phyloP scores from a whole-genome alignment of 1,284 basidiomycete species.

The Cutaneotrichosporon sp. region DNA sequence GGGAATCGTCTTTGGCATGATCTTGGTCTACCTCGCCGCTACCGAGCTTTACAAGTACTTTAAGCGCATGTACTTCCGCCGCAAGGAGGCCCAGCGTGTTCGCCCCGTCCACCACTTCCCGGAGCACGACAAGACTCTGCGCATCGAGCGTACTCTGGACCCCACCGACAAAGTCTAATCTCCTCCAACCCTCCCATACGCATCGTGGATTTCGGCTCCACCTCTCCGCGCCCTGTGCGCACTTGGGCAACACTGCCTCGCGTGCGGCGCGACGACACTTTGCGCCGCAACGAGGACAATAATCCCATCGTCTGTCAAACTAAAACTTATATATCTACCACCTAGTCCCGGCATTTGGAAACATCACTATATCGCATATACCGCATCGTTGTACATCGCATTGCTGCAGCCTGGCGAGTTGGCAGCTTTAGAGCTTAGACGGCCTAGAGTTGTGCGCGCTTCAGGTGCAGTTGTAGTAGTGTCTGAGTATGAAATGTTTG shows the following conservation, averaged over 20 bases:
- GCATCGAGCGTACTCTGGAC: constrained; percentile 43
- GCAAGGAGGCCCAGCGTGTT: constrained; percentile 15
- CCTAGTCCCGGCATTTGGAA: constrained; percentile 7
- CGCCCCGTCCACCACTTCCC: constrained; percentile 11
- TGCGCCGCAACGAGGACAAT: neutral
- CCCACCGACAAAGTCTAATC: constrained; percentile 1
- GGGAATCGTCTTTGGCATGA: constrained; percentile 53
- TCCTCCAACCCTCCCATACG: neutral
- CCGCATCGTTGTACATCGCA: constrained; percentile 14
- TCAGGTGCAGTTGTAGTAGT: constrained; percentile 11
- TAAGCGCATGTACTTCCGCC: constrained; percentile 36
- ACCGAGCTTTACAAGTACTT: constrained; percentile 46
- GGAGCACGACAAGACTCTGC: constrained; percentile 42
- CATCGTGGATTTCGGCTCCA: neutral
- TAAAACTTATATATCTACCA: neutral
- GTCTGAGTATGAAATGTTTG: constrained; percentile 10
- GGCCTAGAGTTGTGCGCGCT: constrained; percentile 9
- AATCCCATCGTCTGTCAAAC: neutral
- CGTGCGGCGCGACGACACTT: neutral
- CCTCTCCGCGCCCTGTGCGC: neutral
- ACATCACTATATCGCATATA: neutral
- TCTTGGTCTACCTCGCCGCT: constrained; percentile 44
- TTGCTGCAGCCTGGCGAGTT: constrained; percentile 13
- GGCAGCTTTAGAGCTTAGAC: constrained; percentile 9
- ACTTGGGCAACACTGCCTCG: neutral